Evolutionary conservation across 148 eudicot genomes (phyloP).

Genomic region (Vaccinium vitisidaea): DNA sequence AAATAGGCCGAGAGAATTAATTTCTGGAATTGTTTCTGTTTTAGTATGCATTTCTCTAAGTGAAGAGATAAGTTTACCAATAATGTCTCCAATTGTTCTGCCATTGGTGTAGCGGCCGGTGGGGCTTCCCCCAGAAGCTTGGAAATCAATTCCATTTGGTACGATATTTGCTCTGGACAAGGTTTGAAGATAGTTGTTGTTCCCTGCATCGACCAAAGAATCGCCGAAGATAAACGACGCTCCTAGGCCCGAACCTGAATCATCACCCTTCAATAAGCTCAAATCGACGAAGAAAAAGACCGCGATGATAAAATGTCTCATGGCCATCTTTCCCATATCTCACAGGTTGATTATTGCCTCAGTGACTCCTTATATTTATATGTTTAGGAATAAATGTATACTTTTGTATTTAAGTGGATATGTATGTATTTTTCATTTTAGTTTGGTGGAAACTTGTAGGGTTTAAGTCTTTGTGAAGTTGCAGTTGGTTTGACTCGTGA

Average conservation of each 20-base stretch:
- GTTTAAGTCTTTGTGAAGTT: background rate
- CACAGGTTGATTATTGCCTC: conserved; percentile 1
- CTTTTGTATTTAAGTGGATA: background rate
- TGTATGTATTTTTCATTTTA: background rate
- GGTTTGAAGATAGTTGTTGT: conserved; percentile 69
- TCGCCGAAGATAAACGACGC: conserved; percentile 93
- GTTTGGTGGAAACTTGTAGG: conserved; percentile 18
- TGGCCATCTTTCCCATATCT: conserved; percentile 27
- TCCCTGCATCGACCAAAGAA: conserved; percentile 91
- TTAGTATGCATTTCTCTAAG: background rate
- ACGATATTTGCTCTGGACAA: conserved; percentile 65
- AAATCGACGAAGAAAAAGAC: conserved; percentile 21
- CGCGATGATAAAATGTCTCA: background rate
- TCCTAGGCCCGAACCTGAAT: conserved; percentile 27
- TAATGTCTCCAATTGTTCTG: conserved; percentile 83
- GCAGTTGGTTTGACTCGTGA: conserved; percentile 21
- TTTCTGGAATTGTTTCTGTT: background rate
- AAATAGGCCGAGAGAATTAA: background rate
- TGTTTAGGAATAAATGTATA: background rate
- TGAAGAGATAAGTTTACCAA: conserved; percentile 42
- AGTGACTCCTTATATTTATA: background rate
- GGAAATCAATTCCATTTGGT: conserved; percentile 91
- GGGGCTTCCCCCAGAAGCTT: conserved; percentile 71
- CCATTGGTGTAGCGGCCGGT: conserved; percentile 92
- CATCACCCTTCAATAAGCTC: conserved; percentile 21